These are phyloP conservation scores for Leccinum rimulosum DNA, from an alignment of 768 basidiomycete genomes.

Conservation along the genomic window DNA sequence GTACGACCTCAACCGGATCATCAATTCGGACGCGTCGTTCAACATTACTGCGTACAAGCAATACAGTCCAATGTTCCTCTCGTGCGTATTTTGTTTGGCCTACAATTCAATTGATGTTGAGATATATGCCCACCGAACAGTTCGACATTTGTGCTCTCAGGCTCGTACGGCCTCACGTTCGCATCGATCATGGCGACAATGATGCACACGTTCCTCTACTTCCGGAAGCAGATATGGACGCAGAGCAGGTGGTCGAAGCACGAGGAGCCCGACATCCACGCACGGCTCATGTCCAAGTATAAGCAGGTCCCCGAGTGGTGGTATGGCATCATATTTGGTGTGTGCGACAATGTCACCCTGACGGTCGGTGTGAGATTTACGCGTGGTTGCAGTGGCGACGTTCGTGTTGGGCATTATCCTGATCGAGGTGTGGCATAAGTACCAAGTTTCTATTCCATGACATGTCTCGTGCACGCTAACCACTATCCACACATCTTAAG, in stretches of 20 bases:
- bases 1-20: conserved; percentile 59
- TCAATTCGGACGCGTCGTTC: conserved; percentile 53
- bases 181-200: conserved; percentile 76
- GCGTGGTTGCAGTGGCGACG: conserved; percentile 37
- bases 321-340: conserved; percentile 39
- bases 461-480: too few species aligned
- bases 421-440: conserved; percentile 62
- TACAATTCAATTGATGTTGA: not conserved
- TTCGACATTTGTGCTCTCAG: conserved; percentile 73
- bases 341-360: conserved; percentile 4
- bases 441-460: conserved; percentile 45
- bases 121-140: not conserved
- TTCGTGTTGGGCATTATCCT: conserved; percentile 58
- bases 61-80: conserved; percentile 64
- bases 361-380: not conserved
- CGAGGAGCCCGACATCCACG: conserved; percentile 78
- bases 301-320: conserved; percentile 62
- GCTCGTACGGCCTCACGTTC: conserved; percentile 77
- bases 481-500: too few species aligned
- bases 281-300: conserved; percentile 55
- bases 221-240: conserved; percentile 74
- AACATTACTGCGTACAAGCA: conserved; percentile 51
- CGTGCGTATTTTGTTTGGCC: conserved; percentile 27
- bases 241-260: conserved; percentile 68
- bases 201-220: conserved; percentile 70